Evolutionary conservation across 179 eudicot species (phyloP).

Genomic region (Nepenthes alata): DNA sequence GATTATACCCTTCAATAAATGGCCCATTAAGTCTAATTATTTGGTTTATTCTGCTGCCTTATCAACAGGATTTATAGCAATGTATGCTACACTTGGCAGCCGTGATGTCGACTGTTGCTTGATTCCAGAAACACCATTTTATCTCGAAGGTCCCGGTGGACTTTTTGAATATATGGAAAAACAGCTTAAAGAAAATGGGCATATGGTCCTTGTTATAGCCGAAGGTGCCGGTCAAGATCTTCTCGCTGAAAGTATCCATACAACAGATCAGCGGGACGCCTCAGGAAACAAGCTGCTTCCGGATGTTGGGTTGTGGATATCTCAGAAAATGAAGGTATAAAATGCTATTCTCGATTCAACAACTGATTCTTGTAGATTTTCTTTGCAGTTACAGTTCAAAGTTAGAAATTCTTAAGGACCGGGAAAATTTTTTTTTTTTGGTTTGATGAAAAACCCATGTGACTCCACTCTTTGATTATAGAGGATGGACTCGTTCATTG

Average conservation of each 20-base stretch:
- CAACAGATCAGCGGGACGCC: conserved; percentile 50
- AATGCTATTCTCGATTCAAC: not conserved
- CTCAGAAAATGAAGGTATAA: conserved; percentile 64
- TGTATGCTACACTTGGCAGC: conserved; percentile 32
- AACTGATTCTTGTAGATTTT: no score
- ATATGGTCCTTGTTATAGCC: conserved; percentile 75
- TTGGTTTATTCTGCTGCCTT: not conserved
- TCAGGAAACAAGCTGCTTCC: conserved; percentile 75
- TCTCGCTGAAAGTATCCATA: conserved; percentile 42
- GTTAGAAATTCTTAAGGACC: no score
- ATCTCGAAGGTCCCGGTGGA: conserved; percentile 82
- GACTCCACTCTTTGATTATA: no score
- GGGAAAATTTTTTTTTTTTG: no score
- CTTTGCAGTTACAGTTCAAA: no score
- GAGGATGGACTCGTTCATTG: no score
- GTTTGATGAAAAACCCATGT: no score
- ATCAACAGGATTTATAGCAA: conserved; percentile 32
- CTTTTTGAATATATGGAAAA: conserved; percentile 69
- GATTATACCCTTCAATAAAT: no score
- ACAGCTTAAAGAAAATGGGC: conserved; percentile 74
- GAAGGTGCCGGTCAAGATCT: conserved; percentile 91
- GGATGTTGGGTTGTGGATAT: conserved; percentile 75
- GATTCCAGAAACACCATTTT: conserved; percentile 89
- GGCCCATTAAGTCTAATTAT: not conserved
- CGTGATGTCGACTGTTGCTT: conserved; percentile 80